Base-by-base conservation (phyloP, 208 protist genomes). In the Naegleria lovaniensis region DNA sequence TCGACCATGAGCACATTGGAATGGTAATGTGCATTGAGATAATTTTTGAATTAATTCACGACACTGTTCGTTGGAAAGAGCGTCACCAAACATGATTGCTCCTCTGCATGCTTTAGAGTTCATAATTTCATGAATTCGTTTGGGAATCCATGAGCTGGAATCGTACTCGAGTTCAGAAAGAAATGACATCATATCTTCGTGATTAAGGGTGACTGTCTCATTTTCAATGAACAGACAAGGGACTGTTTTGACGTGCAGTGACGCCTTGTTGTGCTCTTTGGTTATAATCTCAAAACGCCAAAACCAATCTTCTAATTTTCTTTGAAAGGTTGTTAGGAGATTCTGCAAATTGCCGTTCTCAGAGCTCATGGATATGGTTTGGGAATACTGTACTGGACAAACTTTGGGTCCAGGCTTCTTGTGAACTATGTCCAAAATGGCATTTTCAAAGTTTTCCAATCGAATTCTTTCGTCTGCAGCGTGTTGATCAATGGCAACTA, bases 1-100 rank as follows among this genome's bases (percentile, higher is more conserved):
- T 38, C 85, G 15, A 33, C 85, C 85, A 88, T 88, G 85, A 58
- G 85, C 85, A 58, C 85, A 88, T 58, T 88, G 85, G 85, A 88
- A 88, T 2, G 85, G 85, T 7, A 88, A n/a, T 36, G 51, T 13
- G 25, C 85, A 88, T 7, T 88, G 11, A 6, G n/a, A 33, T 0
- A 88, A 19, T 22, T 58, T 55, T 22, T 58, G 33, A n/a, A 88
- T 33, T 7, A 88, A 5, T 11, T 58, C 0, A 16, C 38, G 9
- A 58, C 85, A 88, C 58, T 88, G 0, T 19, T 51, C 16, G 38
- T 6, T 33, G 0, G 19, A 29, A 36, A 88, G 33, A 0, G 13
- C 0, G 55, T 88, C 85, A 38, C 85, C 85, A 88, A 88, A 88
- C 85, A 88, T 88, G 11, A 88, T 38, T 6, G 85, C 85, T 40